A percentile compares a stretch with the other conserved stretches of the same genome.
Evolutionary conservation across 495 filamentous ascomycete genomes (phyloP).

Genomic region (Venustampulla echinocandica): DNA sequence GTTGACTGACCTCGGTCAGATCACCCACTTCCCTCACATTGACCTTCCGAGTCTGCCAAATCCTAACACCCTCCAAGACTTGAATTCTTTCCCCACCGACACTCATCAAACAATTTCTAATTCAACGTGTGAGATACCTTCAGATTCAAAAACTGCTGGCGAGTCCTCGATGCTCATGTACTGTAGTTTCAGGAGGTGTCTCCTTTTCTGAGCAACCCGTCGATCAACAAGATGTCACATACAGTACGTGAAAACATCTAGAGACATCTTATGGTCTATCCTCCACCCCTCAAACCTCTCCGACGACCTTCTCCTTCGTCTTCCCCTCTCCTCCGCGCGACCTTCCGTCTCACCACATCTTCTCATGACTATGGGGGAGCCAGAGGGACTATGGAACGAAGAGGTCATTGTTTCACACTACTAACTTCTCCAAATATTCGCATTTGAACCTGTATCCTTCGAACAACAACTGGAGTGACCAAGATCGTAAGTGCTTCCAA

Average conservation of each 20-base stretch:
- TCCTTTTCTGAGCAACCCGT: slow-evolving; percentile 3
- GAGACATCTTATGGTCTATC: background rate
- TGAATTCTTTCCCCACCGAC: background rate
- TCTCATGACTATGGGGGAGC: background rate
- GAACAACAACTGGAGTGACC: slow-evolving; percentile 2
- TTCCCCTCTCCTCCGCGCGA: background rate
- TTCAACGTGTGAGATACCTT: slow-evolving; percentile 1
- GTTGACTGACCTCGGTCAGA: background rate
- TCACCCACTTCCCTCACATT: background rate
- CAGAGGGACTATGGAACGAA: background rate
- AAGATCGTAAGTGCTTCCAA: slow-evolving; percentile 5
- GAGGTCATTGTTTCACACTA: background rate
- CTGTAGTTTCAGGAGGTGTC: slow-evolving; percentile 4
- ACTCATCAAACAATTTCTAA: background rate
- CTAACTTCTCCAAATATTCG: slow-evolving; percentile 1
- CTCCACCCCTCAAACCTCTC: background rate
- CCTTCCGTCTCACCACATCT: background rate
- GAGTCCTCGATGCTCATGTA: slow-evolving; percentile 1
- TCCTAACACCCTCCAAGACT: slow-evolving; percentile 4
- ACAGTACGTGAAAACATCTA: slow-evolving; percentile 7
- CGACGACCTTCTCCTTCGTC: background rate
- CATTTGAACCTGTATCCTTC: background rate
- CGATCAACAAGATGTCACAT: slow-evolving; percentile 3
- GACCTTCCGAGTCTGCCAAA: background rate
- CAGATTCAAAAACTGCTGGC: background rate